Evolutionary conservation across 805 yeast species (phyloP).

Genomic region (Wickerhamiella alocasiicola): DNA sequence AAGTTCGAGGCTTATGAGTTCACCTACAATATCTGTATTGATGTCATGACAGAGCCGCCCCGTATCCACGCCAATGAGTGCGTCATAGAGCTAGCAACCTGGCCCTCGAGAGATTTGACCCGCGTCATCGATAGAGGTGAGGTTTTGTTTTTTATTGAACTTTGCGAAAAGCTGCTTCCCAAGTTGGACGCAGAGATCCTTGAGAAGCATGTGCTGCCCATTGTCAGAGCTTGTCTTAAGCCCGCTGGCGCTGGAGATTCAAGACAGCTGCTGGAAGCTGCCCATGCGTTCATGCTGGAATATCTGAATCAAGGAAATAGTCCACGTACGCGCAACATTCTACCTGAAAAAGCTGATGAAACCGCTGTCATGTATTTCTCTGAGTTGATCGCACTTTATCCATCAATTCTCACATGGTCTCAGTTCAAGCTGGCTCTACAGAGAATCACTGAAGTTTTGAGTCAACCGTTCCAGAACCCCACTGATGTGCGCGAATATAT

Average conservation of each 20-base stretch:
- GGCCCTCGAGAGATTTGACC: neutral
- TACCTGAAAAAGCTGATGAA: conserved; percentile 19
- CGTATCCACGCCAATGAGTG: neutral
- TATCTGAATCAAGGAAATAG: conserved; percentile 21
- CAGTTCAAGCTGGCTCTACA: conserved; percentile 49
- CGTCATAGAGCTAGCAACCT: conserved; percentile 4
- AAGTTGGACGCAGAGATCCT: conserved; percentile 7
- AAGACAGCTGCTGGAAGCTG: conserved; percentile 39
- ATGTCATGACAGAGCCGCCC: conserved; percentile 12
- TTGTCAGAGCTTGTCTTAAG: conserved; percentile 14
- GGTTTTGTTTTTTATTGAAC: conserved; percentile 16
- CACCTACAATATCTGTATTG: conserved; percentile 14
- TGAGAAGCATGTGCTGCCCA: conserved; percentile 13
- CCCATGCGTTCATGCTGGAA: conserved; percentile 47
- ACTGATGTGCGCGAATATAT: conserved; percentile 26
- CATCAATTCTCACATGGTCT: conserved; percentile 37
- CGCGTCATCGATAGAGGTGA: conserved; percentile 12
- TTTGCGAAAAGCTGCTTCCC: conserved; percentile 17
- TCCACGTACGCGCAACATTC: conserved; percentile 18
- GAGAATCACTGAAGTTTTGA: conserved; percentile 37
- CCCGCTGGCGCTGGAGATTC: neutral
- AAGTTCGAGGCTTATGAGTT: conserved; percentile 17
- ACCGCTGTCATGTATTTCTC: conserved; percentile 33
- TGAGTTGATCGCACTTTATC: conserved; percentile 43
- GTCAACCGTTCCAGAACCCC: conserved; percentile 26